Evolutionary conservation across 1,284 basidiomycete genomes (phyloP).

Genomic region (Chiua sp.): DNA sequence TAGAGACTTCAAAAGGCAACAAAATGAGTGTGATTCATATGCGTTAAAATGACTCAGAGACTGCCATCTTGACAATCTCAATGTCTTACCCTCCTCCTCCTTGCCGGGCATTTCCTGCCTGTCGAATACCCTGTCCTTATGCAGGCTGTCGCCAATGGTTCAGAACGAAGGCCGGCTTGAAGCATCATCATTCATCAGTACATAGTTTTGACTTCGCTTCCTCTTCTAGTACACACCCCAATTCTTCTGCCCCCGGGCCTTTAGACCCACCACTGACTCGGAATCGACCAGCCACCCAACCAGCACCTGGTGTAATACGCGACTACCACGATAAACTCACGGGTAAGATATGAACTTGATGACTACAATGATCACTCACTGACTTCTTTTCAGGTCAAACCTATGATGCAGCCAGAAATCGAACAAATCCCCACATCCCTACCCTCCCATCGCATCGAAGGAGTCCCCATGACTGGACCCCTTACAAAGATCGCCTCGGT

Average conservation of each 20-base stretch:
- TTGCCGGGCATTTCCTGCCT: neutral
- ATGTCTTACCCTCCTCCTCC: neutral
- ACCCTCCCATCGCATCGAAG: slow-evolving; percentile 6
- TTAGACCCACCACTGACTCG: neutral
- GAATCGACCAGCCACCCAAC: too few species aligned
- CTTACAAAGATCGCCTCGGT: slow-evolving; percentile 14
- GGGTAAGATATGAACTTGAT: neutral
- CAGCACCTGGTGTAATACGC: neutral
- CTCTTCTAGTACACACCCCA: neutral
- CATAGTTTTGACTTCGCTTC: neutral
- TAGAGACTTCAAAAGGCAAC: too few species aligned
- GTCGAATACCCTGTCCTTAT: slow-evolving; percentile 5
- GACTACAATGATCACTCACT: neutral
- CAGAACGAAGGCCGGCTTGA: neutral
- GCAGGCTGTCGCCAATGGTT: slow-evolving; percentile 3
- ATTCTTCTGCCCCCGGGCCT: too few species aligned
- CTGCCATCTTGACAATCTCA: too few species aligned
- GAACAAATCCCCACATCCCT: slow-evolving; percentile 4
- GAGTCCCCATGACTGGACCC: slow-evolving; percentile 17
- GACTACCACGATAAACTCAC: slow-evolving; percentile 6
- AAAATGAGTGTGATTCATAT: too few species aligned
- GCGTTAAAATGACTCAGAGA: too few species aligned
- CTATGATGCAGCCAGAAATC: slow-evolving; percentile 9
- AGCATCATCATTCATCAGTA: neutral
- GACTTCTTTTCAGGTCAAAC: slow-evolving; percentile 4